phyloP scores from a whole-genome alignment of 257 asterid species.

The Ballota nigra region DNA sequence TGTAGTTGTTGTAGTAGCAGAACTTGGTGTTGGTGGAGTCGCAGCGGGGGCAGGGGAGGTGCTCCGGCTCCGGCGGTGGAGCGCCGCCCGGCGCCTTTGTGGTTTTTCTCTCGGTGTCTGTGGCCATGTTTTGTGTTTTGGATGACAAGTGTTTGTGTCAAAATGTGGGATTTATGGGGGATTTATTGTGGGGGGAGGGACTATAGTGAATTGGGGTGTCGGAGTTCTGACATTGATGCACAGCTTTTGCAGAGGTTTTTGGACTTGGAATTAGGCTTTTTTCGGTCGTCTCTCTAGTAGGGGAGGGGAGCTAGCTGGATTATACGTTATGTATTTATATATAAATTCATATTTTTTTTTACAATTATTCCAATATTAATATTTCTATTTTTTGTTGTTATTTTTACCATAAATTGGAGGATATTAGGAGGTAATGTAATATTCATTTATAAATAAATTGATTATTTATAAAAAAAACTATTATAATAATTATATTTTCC shows the following conservation, averaged over 20 bases:
- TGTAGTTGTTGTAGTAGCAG: slow-evolving; percentile 96
- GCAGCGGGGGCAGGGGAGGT: slow-evolving; percentile 93
- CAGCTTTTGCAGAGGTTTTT: slow-evolving; percentile 70
- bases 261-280: slow-evolving; percentile 42
- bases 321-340: background rate
- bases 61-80: slow-evolving; percentile 75
- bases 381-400: no score
- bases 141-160: no score
- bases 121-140: slow-evolving; percentile 45
- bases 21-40: slow-evolving; percentile 90
- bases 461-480: no score
- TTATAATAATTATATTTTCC: no score
- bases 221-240: slow-evolving; percentile 36
- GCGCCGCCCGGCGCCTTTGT: slow-evolving; percentile 46
- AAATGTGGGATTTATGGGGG: slow-evolving; percentile 6
- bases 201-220: slow-evolving; percentile 36
- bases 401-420: no score
- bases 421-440: no score
- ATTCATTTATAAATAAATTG: no score
- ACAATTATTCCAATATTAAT: no score
- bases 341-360: no score
- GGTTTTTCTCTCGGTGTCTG: slow-evolving; percentile 43
- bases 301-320: slow-evolving; percentile 25
- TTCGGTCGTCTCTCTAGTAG: slow-evolving; percentile 38
- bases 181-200: slow-evolving; percentile 17